A percentile compares a stretch with the other conserved stretches of the same genome.
Conservation (phyloP, 176 grass and related monocot species). For the Phyllostachys edulis region DNA sequence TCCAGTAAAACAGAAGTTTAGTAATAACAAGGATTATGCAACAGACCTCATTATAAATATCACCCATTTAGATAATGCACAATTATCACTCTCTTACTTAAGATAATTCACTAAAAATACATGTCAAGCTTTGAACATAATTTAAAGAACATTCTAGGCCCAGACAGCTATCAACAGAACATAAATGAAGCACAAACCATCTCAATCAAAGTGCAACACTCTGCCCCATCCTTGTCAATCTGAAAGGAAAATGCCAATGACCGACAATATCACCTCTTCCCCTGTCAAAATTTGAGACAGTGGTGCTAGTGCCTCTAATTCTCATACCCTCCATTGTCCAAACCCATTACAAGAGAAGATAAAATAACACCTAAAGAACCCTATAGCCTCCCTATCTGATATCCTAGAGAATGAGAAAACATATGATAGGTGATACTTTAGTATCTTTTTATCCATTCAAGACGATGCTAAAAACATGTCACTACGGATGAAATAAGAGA, state of each 20-base stretch:
- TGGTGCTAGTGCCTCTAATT: background rate
- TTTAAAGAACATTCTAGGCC: constrained; percentile 4
- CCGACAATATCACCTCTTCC: background rate
- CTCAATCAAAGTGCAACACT: background rate
- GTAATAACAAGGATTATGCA: background rate
- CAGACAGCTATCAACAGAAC: background rate
- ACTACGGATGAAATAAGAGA: background rate
- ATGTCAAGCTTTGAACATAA: background rate
- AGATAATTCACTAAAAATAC: background rate
- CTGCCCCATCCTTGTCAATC: background rate
- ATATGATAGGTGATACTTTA: background rate
- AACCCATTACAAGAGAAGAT: background rate
- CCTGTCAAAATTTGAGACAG: background rate
- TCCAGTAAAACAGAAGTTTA: background rate
- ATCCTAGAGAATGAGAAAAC: constrained; percentile 10
- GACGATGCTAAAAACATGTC: background rate
- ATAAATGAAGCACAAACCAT: constrained; percentile 1
- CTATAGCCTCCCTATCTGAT: constrained; percentile 1
- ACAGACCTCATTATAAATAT: background rate
- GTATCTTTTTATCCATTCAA: background rate
- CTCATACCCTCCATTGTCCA: background rate
- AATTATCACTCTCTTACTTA: background rate
- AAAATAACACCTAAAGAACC: background rate
- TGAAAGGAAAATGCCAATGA: background rate
- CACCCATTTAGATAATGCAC: background rate